These are phyloP conservation scores for Grammothele lineata DNA, from an alignment of 768 basidiomycete genomes.

Conservation along the genomic window DNA sequence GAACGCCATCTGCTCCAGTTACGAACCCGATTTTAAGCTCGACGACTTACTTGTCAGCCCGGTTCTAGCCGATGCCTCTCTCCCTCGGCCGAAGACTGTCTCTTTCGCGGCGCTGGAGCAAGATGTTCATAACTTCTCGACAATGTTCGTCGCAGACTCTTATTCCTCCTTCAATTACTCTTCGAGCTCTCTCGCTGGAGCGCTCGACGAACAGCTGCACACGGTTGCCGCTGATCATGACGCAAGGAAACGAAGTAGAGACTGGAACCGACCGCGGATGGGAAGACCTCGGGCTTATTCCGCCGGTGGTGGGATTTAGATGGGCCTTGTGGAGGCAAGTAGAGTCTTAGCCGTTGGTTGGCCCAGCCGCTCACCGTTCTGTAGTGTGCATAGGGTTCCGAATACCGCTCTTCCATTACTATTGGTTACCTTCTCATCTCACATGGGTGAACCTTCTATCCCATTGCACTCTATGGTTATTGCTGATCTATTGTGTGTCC, in stretches of 20 bases:
- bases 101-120: background rate
- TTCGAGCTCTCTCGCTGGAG: slow-evolving; percentile 15
- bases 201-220: background rate
- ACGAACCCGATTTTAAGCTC: slow-evolving; percentile 9
- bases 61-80: slow-evolving; percentile 1
- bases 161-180: background rate
- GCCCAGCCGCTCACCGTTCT: too few relatives aligned
- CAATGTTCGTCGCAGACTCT: background rate
- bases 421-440: too few relatives aligned
- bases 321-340: too few relatives aligned
- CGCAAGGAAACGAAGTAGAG: slow-evolving; percentile 1
- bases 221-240: background rate
- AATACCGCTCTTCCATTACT: too few relatives aligned
- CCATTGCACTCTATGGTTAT: too few relatives aligned
- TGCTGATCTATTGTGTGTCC: too few relatives aligned
- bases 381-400: too few relatives aligned
- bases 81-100: background rate
- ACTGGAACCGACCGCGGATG: slow-evolving; percentile 12
- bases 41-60: slow-evolving; percentile 22
- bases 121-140: background rate
- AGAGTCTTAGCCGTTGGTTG: too few relatives aligned
- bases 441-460: too few relatives aligned
- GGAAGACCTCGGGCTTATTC: slow-evolving; percentile 13
- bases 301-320: slow-evolving; percentile 12
- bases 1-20: background rate